Base-by-base conservation (phyloP, 306 rosid species). In the Prunus fruticosa region DNA sequence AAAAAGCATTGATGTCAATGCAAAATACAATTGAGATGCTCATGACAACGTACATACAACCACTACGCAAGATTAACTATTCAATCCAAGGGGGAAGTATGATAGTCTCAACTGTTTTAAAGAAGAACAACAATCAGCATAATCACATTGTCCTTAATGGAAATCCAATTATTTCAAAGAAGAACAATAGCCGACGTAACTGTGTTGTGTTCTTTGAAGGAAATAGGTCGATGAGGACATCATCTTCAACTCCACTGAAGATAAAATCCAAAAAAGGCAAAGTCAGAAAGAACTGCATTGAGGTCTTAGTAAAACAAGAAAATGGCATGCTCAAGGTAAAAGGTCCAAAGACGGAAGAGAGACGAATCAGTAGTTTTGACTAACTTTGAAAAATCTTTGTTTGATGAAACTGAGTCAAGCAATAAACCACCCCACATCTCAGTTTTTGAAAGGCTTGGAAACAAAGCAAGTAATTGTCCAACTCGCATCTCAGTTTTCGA, bases 201-300 rank as follows among this genome's bases (percentile, higher is more conserved):
- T 0, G 6, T 30, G 34, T 30, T 4, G 34, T 30, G 0, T 30
- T 30, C 5, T 30, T 4, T 4, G 34, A 30, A 30, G 5, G 34
- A 30, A 30, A 30, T 30, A 30, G 4, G 34, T 4, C 34, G 0
- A 30, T 30, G 1, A 30, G 1, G 5, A 30, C 34, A 30, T 30
- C 34, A 4, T 30, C 5, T 30, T 30, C 5, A 30, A 4, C 5
- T 2, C 11, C n/a, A 1, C 0, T 43, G 1, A 66, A 20, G 11
- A 2, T 38, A 20, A 66, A 66, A 1, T 1, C 10, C 0, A 43
- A 11, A 11, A 20, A 4, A 7, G 0, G 3, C 3, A 13, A 67
- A 67, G 25, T 3, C 3, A 20, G 11, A 22, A 13, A 0, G 0
- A 4, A 5, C 0, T 5, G 0, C 2, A 15, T 22, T 19, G 5